phyloP scores from a whole-genome alignment of 2,329 filamentous ascomycete species.

The Sporothrix globosa region DNA sequence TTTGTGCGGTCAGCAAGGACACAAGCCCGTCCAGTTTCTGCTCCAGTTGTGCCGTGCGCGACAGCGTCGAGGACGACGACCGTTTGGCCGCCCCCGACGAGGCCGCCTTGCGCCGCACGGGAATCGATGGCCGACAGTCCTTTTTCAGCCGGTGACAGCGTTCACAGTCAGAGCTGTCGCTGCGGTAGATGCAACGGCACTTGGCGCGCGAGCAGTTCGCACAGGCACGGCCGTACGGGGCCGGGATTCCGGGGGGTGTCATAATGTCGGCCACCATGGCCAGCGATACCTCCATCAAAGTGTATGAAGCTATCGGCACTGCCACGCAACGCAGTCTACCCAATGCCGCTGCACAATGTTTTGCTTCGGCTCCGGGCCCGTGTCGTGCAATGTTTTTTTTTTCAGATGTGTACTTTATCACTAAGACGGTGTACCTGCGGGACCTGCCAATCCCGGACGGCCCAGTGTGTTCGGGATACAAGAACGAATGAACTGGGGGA shows the following conservation, averaged over 20 bases:
- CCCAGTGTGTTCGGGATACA: not conserved
- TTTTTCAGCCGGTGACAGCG: slow-evolving; percentile 52
- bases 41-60: slow-evolving; percentile 51
- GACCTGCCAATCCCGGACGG: slow-evolving; percentile 6
- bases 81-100: slow-evolving; percentile 43
- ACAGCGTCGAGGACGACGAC: slow-evolving; percentile 39
- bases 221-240: slow-evolving; percentile 51
- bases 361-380: slow-evolving; percentile 8
- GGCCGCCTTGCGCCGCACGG: slow-evolving; percentile 46
- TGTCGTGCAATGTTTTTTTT: not conserved
- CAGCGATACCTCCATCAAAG: slow-evolving; percentile 2
- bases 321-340: too few relatives aligned
- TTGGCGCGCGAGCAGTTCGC: slow-evolving; percentile 54
- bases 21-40: slow-evolving; percentile 55
- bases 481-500: not conserved
- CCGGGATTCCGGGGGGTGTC: slow-evolving; percentile 32
- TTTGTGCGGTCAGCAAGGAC: slow-evolving; percentile 47
- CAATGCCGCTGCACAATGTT: not conserved
- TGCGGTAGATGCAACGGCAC: slow-evolving; percentile 52
- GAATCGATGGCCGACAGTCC: slow-evolving; percentile 51
- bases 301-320: not conserved
- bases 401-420: not conserved
- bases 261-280: not conserved
- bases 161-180: slow-evolving; percentile 43
- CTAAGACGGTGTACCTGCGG: not conserved